Base-by-base conservation (phyloP, 768 basidiomycete species). In the Mycena galopus region DNA sequence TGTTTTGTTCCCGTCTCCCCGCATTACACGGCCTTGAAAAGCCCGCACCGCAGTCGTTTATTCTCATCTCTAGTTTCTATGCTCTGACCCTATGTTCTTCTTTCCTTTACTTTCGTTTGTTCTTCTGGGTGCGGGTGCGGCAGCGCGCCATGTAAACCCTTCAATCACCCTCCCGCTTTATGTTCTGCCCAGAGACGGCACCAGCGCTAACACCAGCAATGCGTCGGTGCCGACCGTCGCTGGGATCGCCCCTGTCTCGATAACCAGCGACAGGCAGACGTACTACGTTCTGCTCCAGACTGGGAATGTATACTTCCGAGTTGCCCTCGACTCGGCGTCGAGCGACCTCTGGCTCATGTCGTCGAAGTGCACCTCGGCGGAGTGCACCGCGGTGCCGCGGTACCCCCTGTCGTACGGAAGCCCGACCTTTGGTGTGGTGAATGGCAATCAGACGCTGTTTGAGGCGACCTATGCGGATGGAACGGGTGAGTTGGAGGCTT, bases 241-340 rank as follows among this genome's bases (percentile, higher is more conserved):
- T 11, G 88, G 88, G 21, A 83, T 90, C 68, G 82, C 84, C 19
- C 72, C 82, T 2, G 80, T 91, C 59, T 78, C 86, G 8, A 75
- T 88, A 51, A 84, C 90, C 10, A 81, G 79, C 57, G 87, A 91
- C 71, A 81, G 81, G 78, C 82, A 84, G 77, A 90, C 93, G 3
- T 95, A 94, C 77, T 94, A 88, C 75, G 82, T 88, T 23, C 80
- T 92, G 47, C 85, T 94, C 67, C 80, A 87, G 73, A 83, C 86
- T 30, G 94, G 93, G 35, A 82, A 84, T 66, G 88, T 93, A 67
- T 88, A 82, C 76, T 92, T 94, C 75, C 90, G 93, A 19, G 89
- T 91, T 23, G 89, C 89, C 0, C 82, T 95, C 53, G 94, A 95
- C 78, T 95, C 94, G 1, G 94, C 86, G 21, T 94, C 93, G 10